Evolutionary conservation across 768 basidiomycete genomes (phyloP).

Genomic region (Suillus spraguei): DNA sequence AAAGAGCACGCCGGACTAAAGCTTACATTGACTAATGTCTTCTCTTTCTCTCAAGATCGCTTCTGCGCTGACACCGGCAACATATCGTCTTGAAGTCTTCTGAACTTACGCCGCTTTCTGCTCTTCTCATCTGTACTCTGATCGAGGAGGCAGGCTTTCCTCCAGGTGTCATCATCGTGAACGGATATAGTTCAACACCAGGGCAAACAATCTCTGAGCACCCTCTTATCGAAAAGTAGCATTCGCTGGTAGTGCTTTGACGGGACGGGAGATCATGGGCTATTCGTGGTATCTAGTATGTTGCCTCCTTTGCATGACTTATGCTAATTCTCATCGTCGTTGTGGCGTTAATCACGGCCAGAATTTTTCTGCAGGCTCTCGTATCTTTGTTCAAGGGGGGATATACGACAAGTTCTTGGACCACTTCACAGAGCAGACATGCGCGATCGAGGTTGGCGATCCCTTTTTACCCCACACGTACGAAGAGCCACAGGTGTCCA

Average conservation of each 20-base stretch:
- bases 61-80: slow-evolving; percentile 83
- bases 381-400: slow-evolving; percentile 56
- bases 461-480: slow-evolving; percentile 43
- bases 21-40: slow-evolving; percentile 34
- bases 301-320: slow-evolving; percentile 8
- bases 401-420: slow-evolving; percentile 61
- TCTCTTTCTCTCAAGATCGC: slow-evolving; percentile 78
- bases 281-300: slow-evolving; percentile 72
- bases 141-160: slow-evolving; percentile 75
- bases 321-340: slow-evolving; percentile 21
- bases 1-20: too few relatives aligned
- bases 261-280: slow-evolving; percentile 82
- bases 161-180: slow-evolving; percentile 71
- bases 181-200: slow-evolving; percentile 69
- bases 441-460: slow-evolving; percentile 42
- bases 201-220: slow-evolving; percentile 73
- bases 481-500: slow-evolving; percentile 51
- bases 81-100: slow-evolving; percentile 79
- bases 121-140: slow-evolving; percentile 52
- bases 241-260: slow-evolving; percentile 84
- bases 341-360: slow-evolving; percentile 44
- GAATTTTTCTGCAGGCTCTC: slow-evolving; percentile 53
- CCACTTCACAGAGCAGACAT: slow-evolving; percentile 38
- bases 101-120: slow-evolving; percentile 74
- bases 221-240: slow-evolving; percentile 73